phyloP scores from a whole-genome alignment of 805 yeast species.

The Candida odintsovae region DNA sequence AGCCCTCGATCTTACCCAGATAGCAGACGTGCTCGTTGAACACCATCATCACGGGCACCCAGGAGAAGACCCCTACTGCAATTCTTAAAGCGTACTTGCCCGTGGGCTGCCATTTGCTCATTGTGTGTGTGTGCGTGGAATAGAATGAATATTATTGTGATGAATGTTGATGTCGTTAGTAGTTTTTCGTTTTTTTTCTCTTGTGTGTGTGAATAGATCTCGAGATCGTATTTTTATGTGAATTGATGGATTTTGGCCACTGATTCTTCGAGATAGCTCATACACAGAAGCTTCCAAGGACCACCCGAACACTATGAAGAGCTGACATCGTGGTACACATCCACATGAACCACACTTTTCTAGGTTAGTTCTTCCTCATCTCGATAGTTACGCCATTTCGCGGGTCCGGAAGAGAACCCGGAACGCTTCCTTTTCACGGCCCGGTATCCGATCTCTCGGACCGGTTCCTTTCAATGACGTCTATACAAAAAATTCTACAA shows the following conservation, averaged over 20 bases:
- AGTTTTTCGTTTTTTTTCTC: background rate
- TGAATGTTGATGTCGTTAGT: background rate
- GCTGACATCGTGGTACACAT: too few species aligned
- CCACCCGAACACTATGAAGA: too few species aligned
- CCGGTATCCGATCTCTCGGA: background rate
- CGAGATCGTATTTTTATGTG: background rate
- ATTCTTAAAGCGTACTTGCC: conserved; percentile 25
- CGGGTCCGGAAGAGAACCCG: background rate
- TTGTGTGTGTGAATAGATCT: background rate
- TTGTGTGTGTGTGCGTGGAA: background rate
- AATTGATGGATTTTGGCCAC: too few species aligned
- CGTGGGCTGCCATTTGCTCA: conserved; percentile 4
- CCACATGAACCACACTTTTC: too few species aligned
- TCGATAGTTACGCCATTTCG: background rate
- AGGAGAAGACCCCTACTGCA: conserved; percentile 41
- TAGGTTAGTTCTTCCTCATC: too few species aligned
- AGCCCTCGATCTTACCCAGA: conserved; percentile 70
- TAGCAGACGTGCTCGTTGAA: conserved; percentile 66
- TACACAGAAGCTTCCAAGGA: too few species aligned
- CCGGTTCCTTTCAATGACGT: background rate
- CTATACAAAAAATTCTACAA: background rate
- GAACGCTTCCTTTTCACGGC: too few species aligned
- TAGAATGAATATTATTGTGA: too few species aligned
- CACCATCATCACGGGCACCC: conserved; percentile 78
- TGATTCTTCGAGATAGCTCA: too few species aligned